Percentiles rank a stretch among this genome's conserved stretches.
Conservation (phyloP, 805 yeast species). For the Candida saitoana region DNA sequence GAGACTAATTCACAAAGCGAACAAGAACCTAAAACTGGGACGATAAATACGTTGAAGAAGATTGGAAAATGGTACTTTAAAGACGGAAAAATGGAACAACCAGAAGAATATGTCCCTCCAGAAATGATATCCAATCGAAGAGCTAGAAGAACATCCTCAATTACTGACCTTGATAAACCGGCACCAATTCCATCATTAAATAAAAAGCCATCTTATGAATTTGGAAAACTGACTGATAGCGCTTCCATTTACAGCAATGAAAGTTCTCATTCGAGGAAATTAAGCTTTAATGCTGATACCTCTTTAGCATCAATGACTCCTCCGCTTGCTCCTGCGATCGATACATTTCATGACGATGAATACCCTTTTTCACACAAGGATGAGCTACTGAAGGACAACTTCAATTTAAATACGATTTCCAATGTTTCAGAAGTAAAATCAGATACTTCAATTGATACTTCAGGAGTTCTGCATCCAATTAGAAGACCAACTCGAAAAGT, state of each 20-base stretch:
- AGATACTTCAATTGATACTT: background rate
- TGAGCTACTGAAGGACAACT: background rate
- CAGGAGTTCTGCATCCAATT: background rate
- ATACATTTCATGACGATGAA: conserved; percentile 1
- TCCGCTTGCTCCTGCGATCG: background rate
- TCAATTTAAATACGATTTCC: background rate
- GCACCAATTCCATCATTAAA: background rate
- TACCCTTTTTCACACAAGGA: background rate
- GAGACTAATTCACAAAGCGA: conserved; percentile 12
- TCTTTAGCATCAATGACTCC: background rate
- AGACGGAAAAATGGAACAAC: conserved; percentile 27
- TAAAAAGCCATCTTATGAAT: conserved; percentile 18
- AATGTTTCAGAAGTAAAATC: background rate
- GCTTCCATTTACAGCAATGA: conserved; percentile 2
- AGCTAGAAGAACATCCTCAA: conserved; percentile 20
- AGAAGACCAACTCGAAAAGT: conserved; percentile 1
- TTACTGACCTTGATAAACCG: background rate
- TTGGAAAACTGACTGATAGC: conserved; percentile 11
- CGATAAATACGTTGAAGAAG: conserved; percentile 45
- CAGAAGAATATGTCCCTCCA: conserved; percentile 43
- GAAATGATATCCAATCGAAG: conserved; percentile 67
- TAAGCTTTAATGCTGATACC: background rate
- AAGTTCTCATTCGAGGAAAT: background rate
- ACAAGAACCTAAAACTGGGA: conserved; percentile 10
- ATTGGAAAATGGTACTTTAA: conserved; percentile 68